phyloP scores from a whole-genome alignment of 495 filamentous ascomycete species.

The Penicillium simplicissimum region DNA sequence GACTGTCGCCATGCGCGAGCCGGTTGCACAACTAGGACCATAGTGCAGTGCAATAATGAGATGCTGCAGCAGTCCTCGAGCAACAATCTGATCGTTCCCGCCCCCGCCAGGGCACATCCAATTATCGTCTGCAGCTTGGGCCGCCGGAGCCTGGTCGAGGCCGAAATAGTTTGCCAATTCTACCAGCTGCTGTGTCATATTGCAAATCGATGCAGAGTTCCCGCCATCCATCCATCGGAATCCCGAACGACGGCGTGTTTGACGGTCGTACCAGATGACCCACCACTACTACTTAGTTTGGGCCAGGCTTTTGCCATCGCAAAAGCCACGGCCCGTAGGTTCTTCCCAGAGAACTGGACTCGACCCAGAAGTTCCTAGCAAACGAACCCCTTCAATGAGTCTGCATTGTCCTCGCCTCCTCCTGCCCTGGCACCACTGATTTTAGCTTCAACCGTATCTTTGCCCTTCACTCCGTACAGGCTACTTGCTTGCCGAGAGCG shows the following conservation, averaged over 20 bases:
- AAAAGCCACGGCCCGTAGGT: not conserved
- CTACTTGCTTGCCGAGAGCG: constrained; percentile 22
- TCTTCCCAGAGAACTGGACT: not conserved
- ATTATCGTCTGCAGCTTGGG: constrained; percentile 9
- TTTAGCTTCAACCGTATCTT: constrained; percentile 25
- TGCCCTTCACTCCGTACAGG: constrained; percentile 13
- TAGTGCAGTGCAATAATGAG: not conserved
- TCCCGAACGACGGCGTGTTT: constrained; percentile 14
- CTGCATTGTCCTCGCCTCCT: not conserved
- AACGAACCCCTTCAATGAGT: constrained; percentile 8
- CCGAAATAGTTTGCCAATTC: constrained; percentile 21
- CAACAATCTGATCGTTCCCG: not conserved
- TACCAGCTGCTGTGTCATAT: constrained; percentile 32
- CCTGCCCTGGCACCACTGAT: constrained; percentile 16
- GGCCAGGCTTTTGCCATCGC: not conserved
- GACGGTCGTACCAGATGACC: constrained; percentile 10
- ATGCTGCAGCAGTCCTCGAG: constrained; percentile 2
- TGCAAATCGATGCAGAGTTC: constrained; percentile 1
- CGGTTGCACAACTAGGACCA: constrained; percentile 14
- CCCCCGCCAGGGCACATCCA: constrained; percentile 4
- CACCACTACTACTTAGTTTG: not conserved
- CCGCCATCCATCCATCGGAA: constrained; percentile 1
- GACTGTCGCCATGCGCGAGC: constrained; percentile 16
- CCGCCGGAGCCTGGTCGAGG: constrained; percentile 4
- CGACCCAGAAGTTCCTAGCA: not conserved